A percentile compares a stretch with the other conserved stretches of the same genome.
Evolutionary conservation across 2,329 filamentous ascomycete genomes (phyloP).

Genomic region (Fusarium sp.): DNA sequence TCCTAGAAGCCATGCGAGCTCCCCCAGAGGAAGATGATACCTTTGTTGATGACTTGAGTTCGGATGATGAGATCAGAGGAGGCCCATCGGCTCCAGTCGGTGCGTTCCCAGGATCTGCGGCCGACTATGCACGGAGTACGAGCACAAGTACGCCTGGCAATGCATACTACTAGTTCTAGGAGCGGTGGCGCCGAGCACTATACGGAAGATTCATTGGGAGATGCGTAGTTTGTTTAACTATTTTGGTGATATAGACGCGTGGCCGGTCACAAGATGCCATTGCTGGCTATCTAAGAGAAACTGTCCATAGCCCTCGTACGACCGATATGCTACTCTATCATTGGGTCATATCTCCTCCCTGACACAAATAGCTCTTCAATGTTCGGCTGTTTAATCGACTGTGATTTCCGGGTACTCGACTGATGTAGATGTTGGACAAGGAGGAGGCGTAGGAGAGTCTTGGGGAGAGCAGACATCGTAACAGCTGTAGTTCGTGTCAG

Average conservation of each 20-base stretch:
- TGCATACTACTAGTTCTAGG: constrained; percentile 49
- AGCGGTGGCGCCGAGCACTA: neutral
- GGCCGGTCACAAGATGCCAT: neutral
- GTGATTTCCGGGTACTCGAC: constrained; percentile 15
- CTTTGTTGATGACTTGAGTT: constrained; percentile 49
- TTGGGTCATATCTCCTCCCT: neutral
- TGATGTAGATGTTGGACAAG: constrained; percentile 33
- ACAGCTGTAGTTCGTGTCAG: constrained; percentile 39
- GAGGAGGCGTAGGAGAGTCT: constrained; percentile 31
- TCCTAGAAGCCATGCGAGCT: constrained; percentile 69
- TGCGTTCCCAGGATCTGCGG: constrained; percentile 61
- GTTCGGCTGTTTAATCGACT: neutral
- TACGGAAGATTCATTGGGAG: neutral
- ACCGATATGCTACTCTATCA: neutral
- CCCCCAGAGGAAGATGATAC: constrained; percentile 49
- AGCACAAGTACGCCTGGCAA: constrained; percentile 48
- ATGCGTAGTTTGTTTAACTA: neutral
- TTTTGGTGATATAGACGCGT: neutral
- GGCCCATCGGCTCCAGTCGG: constrained; percentile 53
- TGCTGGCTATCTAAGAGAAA: neutral
- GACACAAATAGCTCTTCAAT: neutral
- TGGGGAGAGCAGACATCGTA: constrained; percentile 44
- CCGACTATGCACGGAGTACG: constrained; percentile 48
- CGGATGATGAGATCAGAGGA: constrained; percentile 50
- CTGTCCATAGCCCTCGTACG: neutral